A percentile compares a stretch with the other conserved stretches of the same genome.
phyloP scores from a whole-genome alignment of 805 yeast species.

The Komagataella populi region DNA sequence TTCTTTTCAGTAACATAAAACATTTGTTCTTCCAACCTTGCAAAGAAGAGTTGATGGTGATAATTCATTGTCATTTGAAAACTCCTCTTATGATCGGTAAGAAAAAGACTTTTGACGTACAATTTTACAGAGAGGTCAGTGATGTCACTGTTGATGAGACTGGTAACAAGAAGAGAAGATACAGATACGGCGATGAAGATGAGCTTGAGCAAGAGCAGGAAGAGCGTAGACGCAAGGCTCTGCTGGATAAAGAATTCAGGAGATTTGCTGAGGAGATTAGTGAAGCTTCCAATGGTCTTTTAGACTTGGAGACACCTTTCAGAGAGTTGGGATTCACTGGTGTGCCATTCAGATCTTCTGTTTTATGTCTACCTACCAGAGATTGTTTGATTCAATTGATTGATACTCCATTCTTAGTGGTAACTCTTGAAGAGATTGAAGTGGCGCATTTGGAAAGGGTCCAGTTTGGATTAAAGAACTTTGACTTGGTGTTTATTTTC shows the following conservation, averaged over 20 bases:
- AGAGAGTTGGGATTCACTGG: constrained; percentile 95
- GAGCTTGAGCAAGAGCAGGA: constrained; percentile 98
- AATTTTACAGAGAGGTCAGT: constrained; percentile 92
- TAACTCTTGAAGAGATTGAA: constrained; percentile 85
- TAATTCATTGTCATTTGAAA: constrained; percentile 86
- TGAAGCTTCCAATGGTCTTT: constrained; percentile 69
- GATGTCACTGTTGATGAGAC: constrained; percentile 96
- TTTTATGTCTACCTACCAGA: constrained; percentile 91
- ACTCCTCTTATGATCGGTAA: constrained; percentile 92
- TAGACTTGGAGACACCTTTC: constrained; percentile 89
- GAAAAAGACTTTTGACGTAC: constrained; percentile 89
- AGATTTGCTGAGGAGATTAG: constrained; percentile 83
- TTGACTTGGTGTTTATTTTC: constrained; percentile 92
- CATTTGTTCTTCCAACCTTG: constrained; percentile 94
- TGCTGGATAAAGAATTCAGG: constrained; percentile 85
- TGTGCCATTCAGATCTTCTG: constrained; percentile 92
- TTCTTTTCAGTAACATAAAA: constrained; percentile 80
- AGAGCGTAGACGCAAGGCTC: constrained; percentile 84
- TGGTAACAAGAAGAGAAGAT: constrained; percentile 79
- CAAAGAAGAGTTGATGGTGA: constrained; percentile 84
- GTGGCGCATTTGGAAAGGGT: constrained; percentile 94
- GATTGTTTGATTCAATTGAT: constrained; percentile 90
- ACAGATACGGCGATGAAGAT: constrained; percentile 93
- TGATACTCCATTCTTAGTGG: constrained; percentile 90
- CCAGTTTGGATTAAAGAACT: constrained; percentile 91